Evolutionary conservation across 768 basidiomycete species (phyloP), one percentile per base, ranked within the genome.

Genomic region (Paxillus ammoniavirescens): DNA sequence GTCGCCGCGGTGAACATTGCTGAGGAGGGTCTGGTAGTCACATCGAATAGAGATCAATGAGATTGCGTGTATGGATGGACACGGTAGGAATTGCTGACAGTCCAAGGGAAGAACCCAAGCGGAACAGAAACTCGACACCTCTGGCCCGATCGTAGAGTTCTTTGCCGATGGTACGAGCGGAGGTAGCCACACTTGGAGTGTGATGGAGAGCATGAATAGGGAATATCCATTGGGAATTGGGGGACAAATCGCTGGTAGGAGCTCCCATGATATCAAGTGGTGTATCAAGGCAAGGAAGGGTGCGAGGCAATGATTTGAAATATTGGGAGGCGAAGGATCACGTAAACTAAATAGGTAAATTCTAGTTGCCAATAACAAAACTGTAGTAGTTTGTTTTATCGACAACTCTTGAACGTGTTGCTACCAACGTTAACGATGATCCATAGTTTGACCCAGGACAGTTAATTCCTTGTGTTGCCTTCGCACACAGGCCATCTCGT

Each of bases 1-100:
- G 87, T 89, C 23, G 91, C 90, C 23, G 92, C 90, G 23, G 92
- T 91, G 62, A 87, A 87, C 75, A 92, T 82, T 13, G 91, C 89
- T 14, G 89, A 85, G 18, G 85, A 83, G 26, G 89, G 87, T 46
- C 91, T 93, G 65, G 52, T 31, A 62, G 41, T 54, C 33, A 51
- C 55, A 63, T 23, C 48, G 23, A 59, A 28, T 28, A 49, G 47
- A 54, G 5, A 31, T 50, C 30, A 42, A 51, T 60, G 57, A 61
- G 62, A 53, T 49, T 23, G 12, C 41, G 50, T 55, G 36, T 47
- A 47, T 21, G 33, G 50, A 41, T 45, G 41, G 47, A 53, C 28
- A 54, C 37, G 51, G 51, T 49, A 42, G 52, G 43, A 37, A 49
- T 33, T 43, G 81, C 91, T 62, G 61, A 93, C 91, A 93, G 73